A percentile compares a stretch with the other conserved stretches of the same genome.
These are phyloP conservation scores for Pythium plurisporium DNA, from an alignment of 352 stramenopile species.

Conservation along the genomic window DNA sequence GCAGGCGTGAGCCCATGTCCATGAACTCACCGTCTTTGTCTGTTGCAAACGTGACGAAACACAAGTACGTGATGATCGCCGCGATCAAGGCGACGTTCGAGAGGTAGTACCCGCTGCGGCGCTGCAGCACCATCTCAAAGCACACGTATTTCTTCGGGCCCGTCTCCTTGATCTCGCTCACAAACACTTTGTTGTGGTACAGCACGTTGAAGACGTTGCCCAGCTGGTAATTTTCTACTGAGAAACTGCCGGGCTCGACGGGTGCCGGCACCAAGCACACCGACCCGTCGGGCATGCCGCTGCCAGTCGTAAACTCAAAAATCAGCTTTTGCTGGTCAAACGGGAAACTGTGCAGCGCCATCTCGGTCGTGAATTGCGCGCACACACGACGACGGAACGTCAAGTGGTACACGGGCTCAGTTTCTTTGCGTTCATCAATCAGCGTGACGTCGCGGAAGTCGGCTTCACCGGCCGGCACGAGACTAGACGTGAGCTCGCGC, in stretches of 20 bases:
- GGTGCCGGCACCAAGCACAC: slow-evolving; percentile 5
- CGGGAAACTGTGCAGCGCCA: slow-evolving; percentile 48
- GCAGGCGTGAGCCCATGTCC: slow-evolving; percentile 44
- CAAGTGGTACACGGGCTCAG: slow-evolving; percentile 21
- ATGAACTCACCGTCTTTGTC: slow-evolving; percentile 31
- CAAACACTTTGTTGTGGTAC: slow-evolving; percentile 42
- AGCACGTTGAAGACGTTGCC: slow-evolving; percentile 53
- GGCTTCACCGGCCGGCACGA: slow-evolving; percentile 2
- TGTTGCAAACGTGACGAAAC: slow-evolving; percentile 44
- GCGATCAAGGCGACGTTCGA: slow-evolving; percentile 45
- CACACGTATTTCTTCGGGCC: slow-evolving; percentile 34
- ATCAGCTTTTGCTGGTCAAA: slow-evolving; percentile 58
- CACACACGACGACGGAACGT: slow-evolving; percentile 35
- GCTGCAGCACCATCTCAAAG: slow-evolving; percentile 62
- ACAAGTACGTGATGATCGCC: slow-evolving; percentile 49
- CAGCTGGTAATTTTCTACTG: slow-evolving; percentile 43
- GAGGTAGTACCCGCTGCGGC: slow-evolving; percentile 43
- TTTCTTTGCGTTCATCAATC: neutral
- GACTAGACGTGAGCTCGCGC: slow-evolving; percentile 14
- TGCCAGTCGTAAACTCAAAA: slow-evolving; percentile 31
- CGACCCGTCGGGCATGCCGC: slow-evolving; percentile 14
- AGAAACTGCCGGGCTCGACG: slow-evolving; percentile 34
- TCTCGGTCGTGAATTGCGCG: slow-evolving; percentile 49
- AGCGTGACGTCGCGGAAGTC: slow-evolving; percentile 10
- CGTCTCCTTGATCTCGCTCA: slow-evolving; percentile 30